Base-by-base conservation (phyloP, 495 filamentous ascomycete genomes). In the Trichoderma erinaceum region DNA sequence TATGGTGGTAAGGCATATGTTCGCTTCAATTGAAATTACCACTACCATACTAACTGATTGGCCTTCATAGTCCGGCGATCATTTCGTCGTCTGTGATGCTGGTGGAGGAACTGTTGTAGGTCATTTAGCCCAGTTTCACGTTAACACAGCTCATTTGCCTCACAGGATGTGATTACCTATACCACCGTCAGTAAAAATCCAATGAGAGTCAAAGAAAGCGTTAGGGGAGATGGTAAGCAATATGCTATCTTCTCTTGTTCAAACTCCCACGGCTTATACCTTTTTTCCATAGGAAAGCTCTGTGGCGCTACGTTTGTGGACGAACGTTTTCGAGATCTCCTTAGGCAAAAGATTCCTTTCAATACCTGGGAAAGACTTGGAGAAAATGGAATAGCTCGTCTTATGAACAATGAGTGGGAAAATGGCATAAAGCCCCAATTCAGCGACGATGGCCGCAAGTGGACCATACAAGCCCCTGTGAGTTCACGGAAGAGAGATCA, bases 91-190 rank as follows among this genome's bases (percentile, higher is more conserved):
- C 18, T 67, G 61, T 21, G 72, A 73, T 27, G 70, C 69, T 48
- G 73, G 70, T 15, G 73, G 72, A 32, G 73, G 72, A 11, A 73
- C 73, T 8, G 73, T 65, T 3, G 68, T 69, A 21, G 61, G 64
- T 66, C 0, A 5, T n/a, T 16, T 13, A 32, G 41, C 35, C 41
- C 27, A 3, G 2, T 21, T 43, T 0, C 4, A 65, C 21, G 18
- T 13, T 21, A 15, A n/a, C 18, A n/a, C 18, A 27, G 41, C 65
- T 65, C 8, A 65, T 27, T 43, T 11, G 35, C 23, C 38, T 3
- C 13, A 21, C 44, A 66, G 4, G 71, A 74, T 21, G 12, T 74
- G 10, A 74, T 74, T 61, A 71, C 67, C 18, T 74, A 74, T 18
- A 18, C 68, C 1, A 38, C 71, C 35, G 43, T 41, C 0, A 41